Base-by-base conservation (phyloP, 2,329 filamentous ascomycete species). In the Ophiostoma novo-ulmi region DNA sequence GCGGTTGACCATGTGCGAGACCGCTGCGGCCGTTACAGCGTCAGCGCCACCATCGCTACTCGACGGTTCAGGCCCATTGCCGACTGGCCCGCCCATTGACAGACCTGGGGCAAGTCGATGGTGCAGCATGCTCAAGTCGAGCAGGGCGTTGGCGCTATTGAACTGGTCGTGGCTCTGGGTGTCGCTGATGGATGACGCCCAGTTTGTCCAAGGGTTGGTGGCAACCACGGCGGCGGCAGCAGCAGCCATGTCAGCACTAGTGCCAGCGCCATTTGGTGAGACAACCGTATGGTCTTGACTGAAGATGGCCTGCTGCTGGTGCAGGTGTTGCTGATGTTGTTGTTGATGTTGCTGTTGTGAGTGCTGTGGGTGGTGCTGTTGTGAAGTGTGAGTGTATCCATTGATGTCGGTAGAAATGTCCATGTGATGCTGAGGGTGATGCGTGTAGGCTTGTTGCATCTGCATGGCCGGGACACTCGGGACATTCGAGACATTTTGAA, bases 121-220 rank as follows among this genome's bases (percentile, higher is more conserved):
- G 35, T 73, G 74, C n/a, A 52, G 78, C 22, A 77, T 77, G 2
- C 82, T 83, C 3, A 86, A 77, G 0, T 81, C 83, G 73, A 86
- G 77, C 14, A 86, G 77, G 17, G 84, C 81, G 65, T 79, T 82
- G 38, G 83, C 83, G 72, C 82, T 82, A 3, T 58, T 48, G 13
- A 72, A 70, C 14, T 55, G 70, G 76, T 82, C 85, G 35, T 82
- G 80, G 64, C 85, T 82, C 71, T 84, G 82, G 44, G 77, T 82
- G 73, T 84, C 82, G 44, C 82, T 80, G 38, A 87, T 82, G 69
- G 84, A 83, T 0, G 81, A 80, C 10, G 84, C 83, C 85, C 85
- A 87, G 76, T 86, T 82, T 20, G 84, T 81, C 85, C 85, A 87
- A 0, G 83, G 80, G 72, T 82, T 85, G 8, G 79, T 80, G 3